phyloP scores from a whole-genome alignment of 2,329 filamentous ascomycete genomes.

The Coniochaeta sp. region DNA sequence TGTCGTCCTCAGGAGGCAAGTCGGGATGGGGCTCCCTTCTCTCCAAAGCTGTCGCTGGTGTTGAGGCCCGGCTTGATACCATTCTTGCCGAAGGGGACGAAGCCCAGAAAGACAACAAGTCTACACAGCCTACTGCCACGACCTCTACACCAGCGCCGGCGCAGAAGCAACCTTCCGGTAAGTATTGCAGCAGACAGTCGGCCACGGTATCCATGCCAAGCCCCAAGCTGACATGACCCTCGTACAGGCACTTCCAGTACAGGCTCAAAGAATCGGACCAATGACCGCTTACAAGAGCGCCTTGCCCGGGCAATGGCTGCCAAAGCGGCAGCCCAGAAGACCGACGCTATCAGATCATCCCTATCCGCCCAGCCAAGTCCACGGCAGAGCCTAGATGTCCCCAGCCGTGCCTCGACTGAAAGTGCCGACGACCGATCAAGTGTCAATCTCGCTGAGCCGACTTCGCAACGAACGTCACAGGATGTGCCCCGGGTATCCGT shows the following conservation, averaged over 20 bases:
- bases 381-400: constrained; percentile 31
- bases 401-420: constrained; percentile 23
- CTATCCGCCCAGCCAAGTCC: constrained; percentile 32
- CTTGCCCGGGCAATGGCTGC: constrained; percentile 81
- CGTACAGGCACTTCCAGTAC: constrained; percentile 48
- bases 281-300: constrained; percentile 82
- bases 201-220: not conserved
- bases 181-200: constrained; percentile 11
- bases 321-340: constrained; percentile 43
- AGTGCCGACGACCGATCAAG: constrained; percentile 15
- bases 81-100: constrained; percentile 78
- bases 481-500: constrained; percentile 13
- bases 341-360: constrained; percentile 29
- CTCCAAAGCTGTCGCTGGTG: constrained; percentile 83
- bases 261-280: constrained; percentile 56
- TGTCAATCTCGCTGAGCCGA: not conserved
- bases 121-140: constrained; percentile 16
- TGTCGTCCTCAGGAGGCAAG: constrained; percentile 1
- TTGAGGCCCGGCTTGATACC: constrained; percentile 87
- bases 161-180: constrained; percentile 26
- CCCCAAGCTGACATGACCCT: not conserved
- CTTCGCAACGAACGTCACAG: constrained; percentile 17
- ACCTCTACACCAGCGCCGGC: constrained; percentile 24
- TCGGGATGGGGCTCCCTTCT: constrained; percentile 74
- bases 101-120: constrained; percentile 22